A percentile compares a stretch with the other conserved stretches of the same genome.
These are phyloP conservation scores for Isabelozyma heimii DNA, from an alignment of 805 yeast species.

Conservation along the genomic window DNA sequence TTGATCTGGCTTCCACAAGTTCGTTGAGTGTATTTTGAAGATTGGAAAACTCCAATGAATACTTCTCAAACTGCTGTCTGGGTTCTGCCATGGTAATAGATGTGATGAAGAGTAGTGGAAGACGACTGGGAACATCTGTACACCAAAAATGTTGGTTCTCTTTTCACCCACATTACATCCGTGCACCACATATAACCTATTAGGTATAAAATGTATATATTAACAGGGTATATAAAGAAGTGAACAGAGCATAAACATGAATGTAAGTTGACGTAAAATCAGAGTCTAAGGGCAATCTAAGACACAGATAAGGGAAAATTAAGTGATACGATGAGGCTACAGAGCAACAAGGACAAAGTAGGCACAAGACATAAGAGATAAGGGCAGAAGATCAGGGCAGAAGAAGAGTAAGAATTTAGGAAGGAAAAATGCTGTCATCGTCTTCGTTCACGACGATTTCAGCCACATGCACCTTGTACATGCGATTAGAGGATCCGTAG, in stretches of 20 bases:
- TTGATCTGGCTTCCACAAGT: conserved; percentile 70
- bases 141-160: neutral
- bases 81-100: conserved; percentile 19
- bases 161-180: neutral
- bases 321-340: too few relatives aligned
- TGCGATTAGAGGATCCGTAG: conserved; percentile 18
- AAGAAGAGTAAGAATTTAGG: neutral
- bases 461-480: conserved; percentile 39
- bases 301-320: conserved; percentile 2
- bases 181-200: neutral
- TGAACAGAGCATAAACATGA: neutral
- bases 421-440: conserved; percentile 27
- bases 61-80: conserved; percentile 38
- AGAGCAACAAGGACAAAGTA: too few relatives aligned
- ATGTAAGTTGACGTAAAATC: neutral
- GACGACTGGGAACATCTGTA: neutral
- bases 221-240: neutral
- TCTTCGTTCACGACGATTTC: conserved; percentile 37
- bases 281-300: neutral
- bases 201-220: too few relatives aligned
- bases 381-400: too few relatives aligned
- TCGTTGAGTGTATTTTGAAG: conserved; percentile 49
- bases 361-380: neutral
- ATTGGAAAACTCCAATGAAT: conserved; percentile 43
- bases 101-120: neutral